Percentiles rank a stretch among this genome's conserved stretches.
Evolutionary conservation across 768 basidiomycete genomes (phyloP).

Genomic region (Mycena haematopus): DNA sequence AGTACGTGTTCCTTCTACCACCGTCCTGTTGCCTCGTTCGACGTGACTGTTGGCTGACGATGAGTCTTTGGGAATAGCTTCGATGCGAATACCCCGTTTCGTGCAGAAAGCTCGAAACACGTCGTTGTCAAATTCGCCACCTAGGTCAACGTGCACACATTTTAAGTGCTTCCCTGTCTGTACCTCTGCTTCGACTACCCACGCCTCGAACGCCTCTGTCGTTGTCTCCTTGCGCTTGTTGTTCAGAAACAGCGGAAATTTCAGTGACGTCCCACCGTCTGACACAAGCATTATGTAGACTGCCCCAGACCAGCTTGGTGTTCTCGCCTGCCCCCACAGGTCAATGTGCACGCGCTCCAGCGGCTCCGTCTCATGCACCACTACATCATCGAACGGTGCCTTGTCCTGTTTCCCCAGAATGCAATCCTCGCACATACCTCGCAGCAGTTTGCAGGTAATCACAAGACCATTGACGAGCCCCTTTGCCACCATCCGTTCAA

Average conservation of each 20-base stretch:
- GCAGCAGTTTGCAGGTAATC: constrained; percentile 25
- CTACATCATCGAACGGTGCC: constrained; percentile 32
- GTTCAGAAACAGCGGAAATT: constrained; percentile 30
- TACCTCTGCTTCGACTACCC: constrained; percentile 19
- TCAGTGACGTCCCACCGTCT: constrained; percentile 30
- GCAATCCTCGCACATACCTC: constrained; percentile 29
- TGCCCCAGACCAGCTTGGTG: constrained; percentile 24
- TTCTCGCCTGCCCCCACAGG: constrained; percentile 33
- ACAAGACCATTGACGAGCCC: constrained; percentile 34
- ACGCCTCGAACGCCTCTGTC: constrained; percentile 27
- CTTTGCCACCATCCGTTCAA: not conserved
- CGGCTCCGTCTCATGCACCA: constrained; percentile 20
- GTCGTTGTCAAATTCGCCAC: constrained; percentile 36
- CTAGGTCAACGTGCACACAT: constrained; percentile 32
- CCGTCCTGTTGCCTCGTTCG: constrained; percentile 31
- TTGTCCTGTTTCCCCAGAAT: constrained; percentile 35
- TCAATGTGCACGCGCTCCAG: constrained; percentile 33
- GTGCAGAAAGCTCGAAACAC: constrained; percentile 30
- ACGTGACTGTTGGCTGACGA: constrained; percentile 37
- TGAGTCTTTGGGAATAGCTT: constrained; percentile 26
- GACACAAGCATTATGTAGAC: constrained; percentile 36
- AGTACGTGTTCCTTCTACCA: constrained; percentile 30
- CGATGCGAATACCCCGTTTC: constrained; percentile 31
- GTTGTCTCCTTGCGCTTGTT: constrained; percentile 32
- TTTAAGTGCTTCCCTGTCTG: constrained; percentile 29